Base-by-base conservation (phyloP, 1,284 basidiomycete species). In the Cystobasidium slooffiae region DNA sequence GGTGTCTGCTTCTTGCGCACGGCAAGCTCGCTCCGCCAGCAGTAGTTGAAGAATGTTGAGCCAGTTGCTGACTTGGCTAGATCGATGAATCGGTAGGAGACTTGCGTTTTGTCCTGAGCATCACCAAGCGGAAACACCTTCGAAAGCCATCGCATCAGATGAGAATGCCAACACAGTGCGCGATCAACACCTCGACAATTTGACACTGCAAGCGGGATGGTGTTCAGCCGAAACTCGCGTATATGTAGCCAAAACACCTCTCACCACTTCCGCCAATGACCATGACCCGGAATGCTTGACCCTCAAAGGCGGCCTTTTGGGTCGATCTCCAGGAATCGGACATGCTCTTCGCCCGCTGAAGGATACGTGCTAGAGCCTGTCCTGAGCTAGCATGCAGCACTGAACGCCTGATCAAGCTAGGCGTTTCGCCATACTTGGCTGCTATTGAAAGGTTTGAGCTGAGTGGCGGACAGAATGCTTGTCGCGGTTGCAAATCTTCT, bases 161-260 rank as follows among this genome's bases (percentile, higher is more conserved):
- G 67, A 0, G 76, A 53, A 37, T 76, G 77, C 76, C 76, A 78
- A 66, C 77, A 78, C 0, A 62, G 37, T 12, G 76, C 69, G 16
- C 37, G 63, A 53, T 77, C 76, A 56, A 78, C 77, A 3, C 77
- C 77, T 16, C 77, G 76, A 51, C 77, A 78, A 20, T 78, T 77
- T 0, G 77, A 78, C 14, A 78, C 77, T 78, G 68, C 14, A 10
- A 4, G 6, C 1, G 6, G 0, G 18, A 58, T 9, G 66, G 51
- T 1, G 14, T 14, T 22, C 14, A 24, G 18, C 8, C 0, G 39
- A 4, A 6, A 3, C 2, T 4, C 3, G 8, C 37, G 8, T 20
- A 18, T 3, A 24, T 44, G 16, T 9, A 14, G 14, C 6, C 6
- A 39, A 18, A 18, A n/a, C 4, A 0, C 5, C n/a, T 18, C 74